These are phyloP conservation scores for Macaranga tanarius DNA, from an alignment of 441 rosid genomes.

Conservation along the genomic window DNA sequence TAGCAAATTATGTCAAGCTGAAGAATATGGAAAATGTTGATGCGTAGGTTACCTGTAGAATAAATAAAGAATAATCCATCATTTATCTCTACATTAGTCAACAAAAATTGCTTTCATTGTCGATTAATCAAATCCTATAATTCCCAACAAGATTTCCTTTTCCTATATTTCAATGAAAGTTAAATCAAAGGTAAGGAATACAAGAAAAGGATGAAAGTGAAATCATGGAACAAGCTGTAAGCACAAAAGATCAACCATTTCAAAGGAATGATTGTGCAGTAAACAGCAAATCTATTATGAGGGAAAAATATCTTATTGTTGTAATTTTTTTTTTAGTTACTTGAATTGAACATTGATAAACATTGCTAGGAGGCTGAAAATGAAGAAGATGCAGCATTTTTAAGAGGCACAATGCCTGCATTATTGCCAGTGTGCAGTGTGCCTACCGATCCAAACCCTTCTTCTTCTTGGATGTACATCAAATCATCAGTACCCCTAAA, in stretches of 20 bases:
- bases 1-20: too few relatives aligned
- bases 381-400: constrained; percentile 27
- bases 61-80: not conserved
- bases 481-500: constrained; percentile 39
- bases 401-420: constrained; percentile 15
- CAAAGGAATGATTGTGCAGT: not conserved
- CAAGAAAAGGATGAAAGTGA: too few relatives aligned
- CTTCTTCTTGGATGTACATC: constrained; percentile 33
- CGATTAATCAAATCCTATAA: not conserved
- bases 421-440: not conserved
- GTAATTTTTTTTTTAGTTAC: not conserved
- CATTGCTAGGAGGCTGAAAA: constrained; percentile 17
- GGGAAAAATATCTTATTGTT: not conserved
- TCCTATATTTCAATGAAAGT: too few relatives aligned
- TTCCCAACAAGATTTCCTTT: too few relatives aligned
- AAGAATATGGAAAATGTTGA: not conserved
- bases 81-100: not conserved
- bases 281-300: not conserved
- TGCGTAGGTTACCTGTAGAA: not conserved
- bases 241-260: not conserved
- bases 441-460: constrained; percentile 24
- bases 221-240: not conserved
- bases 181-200: too few relatives aligned
- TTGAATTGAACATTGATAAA: too few relatives aligned
- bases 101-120: not conserved